Conservation (phyloP, 768 basidiomycete species). For the Termitomyces heimii region DNA sequence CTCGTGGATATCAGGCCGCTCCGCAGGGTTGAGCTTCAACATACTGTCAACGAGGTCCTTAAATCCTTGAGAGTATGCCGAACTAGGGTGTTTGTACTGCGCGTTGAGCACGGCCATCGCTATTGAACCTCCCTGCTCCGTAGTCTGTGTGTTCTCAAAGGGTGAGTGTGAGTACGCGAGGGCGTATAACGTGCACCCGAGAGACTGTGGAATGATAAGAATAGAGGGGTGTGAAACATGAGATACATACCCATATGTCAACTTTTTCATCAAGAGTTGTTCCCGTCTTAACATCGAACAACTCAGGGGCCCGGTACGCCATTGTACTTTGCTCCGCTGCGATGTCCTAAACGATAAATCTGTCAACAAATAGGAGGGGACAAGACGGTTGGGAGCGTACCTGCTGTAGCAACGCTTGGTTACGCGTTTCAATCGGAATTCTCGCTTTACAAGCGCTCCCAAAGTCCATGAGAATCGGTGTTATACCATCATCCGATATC, state of each 20-base stretch:
- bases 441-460: constrained; percentile 88
- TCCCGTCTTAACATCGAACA: constrained; percentile 96
- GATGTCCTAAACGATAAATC: constrained; percentile 57
- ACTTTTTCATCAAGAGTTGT: constrained; percentile 86
- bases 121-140: constrained; percentile 92
- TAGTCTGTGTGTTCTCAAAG: constrained; percentile 89
- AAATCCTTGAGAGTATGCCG: constrained; percentile 82
- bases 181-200: constrained; percentile 93
- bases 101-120: constrained; percentile 97
- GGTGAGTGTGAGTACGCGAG: constrained; percentile 95
- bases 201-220: constrained; percentile 49
- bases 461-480: constrained; percentile 96
- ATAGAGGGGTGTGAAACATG: not conserved
- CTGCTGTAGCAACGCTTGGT: constrained; percentile 87
- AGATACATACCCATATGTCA: constrained; percentile 80
- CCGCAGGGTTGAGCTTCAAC: constrained; percentile 76
- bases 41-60: constrained; percentile 78
- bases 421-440: constrained; percentile 73
- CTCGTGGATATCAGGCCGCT: constrained; percentile 82
- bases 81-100: constrained; percentile 83
- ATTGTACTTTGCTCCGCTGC: constrained; percentile 98
- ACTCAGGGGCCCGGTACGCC: constrained; percentile 96
- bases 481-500: constrained; percentile 86
- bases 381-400: constrained; percentile 27
- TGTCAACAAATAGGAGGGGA: not conserved